These are phyloP conservation scores for Rhodamnia argentea DNA, from an alignment of 345 rosid genomes.

Conservation along the genomic window DNA sequence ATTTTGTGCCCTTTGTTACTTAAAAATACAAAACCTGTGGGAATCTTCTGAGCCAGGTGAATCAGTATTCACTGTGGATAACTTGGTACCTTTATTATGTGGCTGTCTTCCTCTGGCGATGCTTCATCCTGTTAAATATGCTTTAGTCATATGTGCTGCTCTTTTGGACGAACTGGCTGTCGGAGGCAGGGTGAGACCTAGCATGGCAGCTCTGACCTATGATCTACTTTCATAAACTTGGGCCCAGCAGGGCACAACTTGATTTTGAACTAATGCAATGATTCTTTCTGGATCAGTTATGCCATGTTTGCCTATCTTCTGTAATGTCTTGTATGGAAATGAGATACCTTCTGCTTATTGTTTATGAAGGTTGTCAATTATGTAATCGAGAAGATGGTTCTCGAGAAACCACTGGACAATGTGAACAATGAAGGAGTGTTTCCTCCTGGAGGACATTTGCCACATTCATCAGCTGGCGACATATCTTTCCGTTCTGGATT, in stretches of 20 bases:
- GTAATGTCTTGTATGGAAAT: background rate
- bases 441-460: conserved; percentile 48
- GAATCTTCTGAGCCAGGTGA: background rate
- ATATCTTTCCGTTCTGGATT: conserved; percentile 50
- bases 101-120: background rate
- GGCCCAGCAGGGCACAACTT: background rate
- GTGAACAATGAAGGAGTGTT: conserved; percentile 45
- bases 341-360: background rate
- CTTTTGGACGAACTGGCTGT: background rate
- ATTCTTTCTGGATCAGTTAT: background rate
- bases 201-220: background rate
- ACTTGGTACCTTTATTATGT: background rate
- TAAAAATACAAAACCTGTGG: background rate
- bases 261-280: background rate
- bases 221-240: background rate
- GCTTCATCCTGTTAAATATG: background rate
- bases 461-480: conserved; percentile 57
- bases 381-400: conserved; percentile 84
- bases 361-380: conserved; percentile 80
- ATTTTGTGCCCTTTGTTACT: background rate
- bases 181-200: background rate
- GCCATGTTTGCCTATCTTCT: background rate
- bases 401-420: conserved; percentile 69
- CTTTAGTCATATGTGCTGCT: background rate
- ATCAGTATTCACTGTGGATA: background rate